Evolutionary conservation across 1,284 basidiomycete genomes (phyloP).

Genomic region (Anthracocystis walkeri): DNA sequence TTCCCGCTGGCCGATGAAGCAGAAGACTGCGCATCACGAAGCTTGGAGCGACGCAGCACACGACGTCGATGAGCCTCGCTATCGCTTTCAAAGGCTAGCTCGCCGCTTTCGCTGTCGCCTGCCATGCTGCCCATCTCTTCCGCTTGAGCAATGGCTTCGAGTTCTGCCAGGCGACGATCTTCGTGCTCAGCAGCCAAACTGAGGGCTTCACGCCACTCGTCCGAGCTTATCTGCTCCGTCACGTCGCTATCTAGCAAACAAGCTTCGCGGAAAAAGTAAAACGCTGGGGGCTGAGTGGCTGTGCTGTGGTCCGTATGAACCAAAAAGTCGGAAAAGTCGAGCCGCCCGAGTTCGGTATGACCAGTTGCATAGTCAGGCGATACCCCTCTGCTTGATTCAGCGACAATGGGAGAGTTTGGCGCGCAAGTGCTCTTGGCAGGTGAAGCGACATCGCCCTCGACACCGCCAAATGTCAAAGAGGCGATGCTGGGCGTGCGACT

Average conservation of each 20-base stretch:
- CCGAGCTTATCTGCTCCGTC: constrained; percentile 21
- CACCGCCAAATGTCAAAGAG: constrained; percentile 28
- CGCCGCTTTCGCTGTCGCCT: constrained; percentile 44
- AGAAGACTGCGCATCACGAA: constrained; percentile 2
- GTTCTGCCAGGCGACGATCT: constrained; percentile 23
- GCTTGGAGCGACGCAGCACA: constrained; percentile 17
- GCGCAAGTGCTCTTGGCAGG: constrained; percentile 24
- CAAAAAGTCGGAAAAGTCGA: constrained; percentile 39
- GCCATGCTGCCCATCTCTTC: constrained; percentile 51
- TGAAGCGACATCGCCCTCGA: constrained; percentile 22
- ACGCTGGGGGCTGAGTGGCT: constrained; percentile 29
- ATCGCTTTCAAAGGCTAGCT: constrained; percentile 51
- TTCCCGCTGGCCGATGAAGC: constrained; percentile 11
- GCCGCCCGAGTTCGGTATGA: background rate
- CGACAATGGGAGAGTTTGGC: constrained; percentile 32
- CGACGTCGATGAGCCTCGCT: constrained; percentile 31
- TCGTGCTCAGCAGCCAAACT: constrained; percentile 30
- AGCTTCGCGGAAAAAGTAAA: constrained; percentile 49
- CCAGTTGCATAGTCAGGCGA: constrained; percentile 27
- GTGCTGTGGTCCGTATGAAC: constrained; percentile 25
- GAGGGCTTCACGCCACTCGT: constrained; percentile 46
- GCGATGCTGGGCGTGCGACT: constrained; percentile 46
- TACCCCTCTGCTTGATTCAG: constrained; percentile 20
- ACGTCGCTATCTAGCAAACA: constrained; percentile 34
- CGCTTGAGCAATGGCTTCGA: constrained; percentile 37